phyloP scores from a whole-genome alignment of 805 yeast species.

The Cyberlindnera sargentensis region DNA sequence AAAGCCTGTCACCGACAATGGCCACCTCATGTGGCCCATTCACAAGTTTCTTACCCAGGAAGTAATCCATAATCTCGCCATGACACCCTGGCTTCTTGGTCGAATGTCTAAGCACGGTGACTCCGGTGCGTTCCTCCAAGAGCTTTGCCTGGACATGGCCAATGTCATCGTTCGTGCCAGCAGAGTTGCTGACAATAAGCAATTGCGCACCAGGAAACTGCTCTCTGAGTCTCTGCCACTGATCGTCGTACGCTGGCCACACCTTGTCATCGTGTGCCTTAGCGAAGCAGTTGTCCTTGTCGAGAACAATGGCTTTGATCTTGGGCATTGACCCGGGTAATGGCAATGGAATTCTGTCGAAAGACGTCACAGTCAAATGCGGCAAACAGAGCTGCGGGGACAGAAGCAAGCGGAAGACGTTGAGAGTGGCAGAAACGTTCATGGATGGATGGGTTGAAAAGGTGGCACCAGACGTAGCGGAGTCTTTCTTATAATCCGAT shows the following conservation, averaged over 20 bases:
- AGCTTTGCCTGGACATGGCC: constrained; percentile 50
- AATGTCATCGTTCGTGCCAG: constrained; percentile 78
- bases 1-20: constrained; percentile 83
- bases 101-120: constrained; percentile 60
- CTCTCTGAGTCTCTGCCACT: constrained; percentile 50
- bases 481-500: no score
- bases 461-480: no score
- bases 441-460: constrained; percentile 18
- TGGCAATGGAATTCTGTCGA: constrained; percentile 57
- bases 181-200: constrained; percentile 84
- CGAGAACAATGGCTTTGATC: constrained; percentile 77
- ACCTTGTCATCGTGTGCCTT: constrained; percentile 71
- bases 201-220: constrained; percentile 57
- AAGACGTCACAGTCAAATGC: constrained; percentile 45
- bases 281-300: constrained; percentile 95
- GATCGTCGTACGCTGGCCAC: constrained; percentile 60
- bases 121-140: constrained; percentile 61
- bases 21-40: constrained; percentile 57
- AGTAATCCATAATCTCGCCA: constrained; percentile 56
- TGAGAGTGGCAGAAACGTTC: constrained; percentile 75
- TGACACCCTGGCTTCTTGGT: constrained; percentile 82
- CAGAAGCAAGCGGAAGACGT: constrained; percentile 49
- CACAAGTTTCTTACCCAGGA: constrained; percentile 38
- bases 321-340: constrained; percentile 31
- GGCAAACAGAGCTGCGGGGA: constrained; percentile 71